These are phyloP conservation scores for Sphaerobolus stellatus DNA, from an alignment of 1,284 basidiomycete species.

Conservation along the genomic window DNA sequence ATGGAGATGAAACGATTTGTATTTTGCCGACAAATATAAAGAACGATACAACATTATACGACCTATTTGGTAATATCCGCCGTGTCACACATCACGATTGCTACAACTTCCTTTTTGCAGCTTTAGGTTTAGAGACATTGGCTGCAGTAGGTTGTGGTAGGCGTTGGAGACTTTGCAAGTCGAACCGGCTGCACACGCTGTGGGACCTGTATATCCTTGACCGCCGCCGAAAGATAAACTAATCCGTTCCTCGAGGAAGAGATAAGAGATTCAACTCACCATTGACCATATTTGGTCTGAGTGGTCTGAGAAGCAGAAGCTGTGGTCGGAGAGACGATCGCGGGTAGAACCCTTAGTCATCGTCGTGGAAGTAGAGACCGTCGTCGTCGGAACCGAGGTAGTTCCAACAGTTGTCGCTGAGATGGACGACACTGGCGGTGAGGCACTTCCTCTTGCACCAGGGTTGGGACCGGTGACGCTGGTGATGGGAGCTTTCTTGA, in stretches of 20 bases:
- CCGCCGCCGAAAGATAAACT: slow-evolving; percentile 31
- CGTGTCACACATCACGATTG: too few relatives aligned
- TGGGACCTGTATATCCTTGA: slow-evolving; percentile 45
- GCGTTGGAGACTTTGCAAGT: slow-evolving; percentile 40
- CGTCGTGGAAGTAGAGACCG: slow-evolving; percentile 16
- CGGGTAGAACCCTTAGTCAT: slow-evolving; percentile 24
- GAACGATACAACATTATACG: too few relatives aligned
- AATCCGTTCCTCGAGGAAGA: slow-evolving; percentile 48
- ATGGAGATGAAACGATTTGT: too few relatives aligned
- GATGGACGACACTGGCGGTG: slow-evolving; percentile 13
- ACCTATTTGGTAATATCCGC: too few relatives aligned
- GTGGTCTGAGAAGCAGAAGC: slow-evolving; percentile 39
- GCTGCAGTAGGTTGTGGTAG: slow-evolving; percentile 29
- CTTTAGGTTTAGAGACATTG: slow-evolving; percentile 7
- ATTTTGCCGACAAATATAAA: too few relatives aligned
- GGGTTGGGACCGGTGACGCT: slow-evolving; percentile 14
- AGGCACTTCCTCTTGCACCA: slow-evolving; percentile 12
- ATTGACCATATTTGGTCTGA: slow-evolving; percentile 53
- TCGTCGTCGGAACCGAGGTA: slow-evolving; percentile 14
- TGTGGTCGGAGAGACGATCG: slow-evolving; percentile 20
- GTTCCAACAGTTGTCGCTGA: slow-evolving; percentile 16
- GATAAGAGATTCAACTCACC: slow-evolving; percentile 17
- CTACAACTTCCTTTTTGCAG: too few relatives aligned
- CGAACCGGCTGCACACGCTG: slow-evolving; percentile 42
- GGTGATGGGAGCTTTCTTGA: slow-evolving; percentile 57